These are phyloP conservation scores for Thalassiosira profunda DNA, from an alignment of 108 stramenopile species.

Conservation along the genomic window DNA sequence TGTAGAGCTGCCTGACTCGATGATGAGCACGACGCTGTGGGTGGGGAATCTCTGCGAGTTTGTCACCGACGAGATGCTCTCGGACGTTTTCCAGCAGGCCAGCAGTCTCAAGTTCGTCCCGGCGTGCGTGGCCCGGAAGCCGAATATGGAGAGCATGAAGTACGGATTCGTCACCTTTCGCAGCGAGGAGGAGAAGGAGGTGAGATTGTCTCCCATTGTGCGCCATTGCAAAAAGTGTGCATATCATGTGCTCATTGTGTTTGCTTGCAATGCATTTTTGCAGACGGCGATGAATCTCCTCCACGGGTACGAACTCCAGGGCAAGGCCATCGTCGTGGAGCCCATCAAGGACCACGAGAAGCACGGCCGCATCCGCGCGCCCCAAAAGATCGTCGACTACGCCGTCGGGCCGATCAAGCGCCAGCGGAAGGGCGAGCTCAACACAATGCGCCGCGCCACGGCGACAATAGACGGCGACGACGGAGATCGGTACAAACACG, in stretches of 20 bases:
- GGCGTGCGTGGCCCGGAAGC: constrained; percentile 80
- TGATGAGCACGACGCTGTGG: constrained; percentile 82
- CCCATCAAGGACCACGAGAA: constrained; percentile 73
- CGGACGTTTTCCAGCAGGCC: constrained; percentile 65
- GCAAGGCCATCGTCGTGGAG: constrained; percentile 70
- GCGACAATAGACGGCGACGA: constrained; percentile 4
- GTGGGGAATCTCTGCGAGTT: constrained; percentile 87
- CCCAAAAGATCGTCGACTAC: constrained; percentile 78
- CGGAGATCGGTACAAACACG: not conserved
- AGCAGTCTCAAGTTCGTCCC: constrained; percentile 64
- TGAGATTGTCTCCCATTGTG: constrained; percentile 25
- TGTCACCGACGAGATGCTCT: constrained; percentile 76
- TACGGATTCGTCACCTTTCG: constrained; percentile 86
- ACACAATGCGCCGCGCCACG: constrained; percentile 51
- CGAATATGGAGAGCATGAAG: constrained; percentile 61
- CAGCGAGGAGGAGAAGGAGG: constrained; percentile 76
- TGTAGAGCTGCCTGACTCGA: constrained; percentile 78
- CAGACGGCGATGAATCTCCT: constrained; percentile 72
- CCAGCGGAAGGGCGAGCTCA: constrained; percentile 37
- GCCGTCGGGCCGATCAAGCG: constrained; percentile 56
- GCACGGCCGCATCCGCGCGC: constrained; percentile 70
- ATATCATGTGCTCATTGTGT: not conserved
- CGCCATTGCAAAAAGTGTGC: too few species aligned
- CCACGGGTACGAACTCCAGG: constrained; percentile 63
- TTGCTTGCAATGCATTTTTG: not conserved